Evolutionary conservation across 257 asterid genomes (phyloP), one percentile per base, ranked within the genome.

Genomic region (Henckelia pumila): DNA sequence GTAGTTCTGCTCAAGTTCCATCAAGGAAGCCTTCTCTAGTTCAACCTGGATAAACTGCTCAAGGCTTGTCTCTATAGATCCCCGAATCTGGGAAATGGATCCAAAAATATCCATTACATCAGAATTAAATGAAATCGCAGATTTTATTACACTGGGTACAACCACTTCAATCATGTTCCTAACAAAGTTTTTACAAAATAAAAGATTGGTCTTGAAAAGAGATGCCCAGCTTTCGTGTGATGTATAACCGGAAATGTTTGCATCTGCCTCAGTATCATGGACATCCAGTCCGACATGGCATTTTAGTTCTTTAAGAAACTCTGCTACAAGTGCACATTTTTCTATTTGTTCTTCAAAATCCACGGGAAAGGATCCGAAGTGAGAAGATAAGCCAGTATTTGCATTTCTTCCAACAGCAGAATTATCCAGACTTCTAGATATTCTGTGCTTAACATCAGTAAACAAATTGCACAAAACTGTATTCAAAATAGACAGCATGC

Each of bases 1-100:
- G 87, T 94, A 94, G 84, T 78, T 87, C 63, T 89, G 86, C 86
- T 94, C 99, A 68, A 94, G 88, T 75, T 94, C 96, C 63, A 67
- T 72, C 79, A 94, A 71, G 57, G 95, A 88, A 68, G 80, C 80
- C 81, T 78, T 94, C 84, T 94, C 99, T 72, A 86, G 70, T 83
- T 91, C 97, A 72, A 91, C 92, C 77, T 91, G 87, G 64, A 91
- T 78, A 74, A 94, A 89, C 85, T 91, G 95, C 83, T 91, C 95
- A 52, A 94, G 82, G 68, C 91, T 90, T 75, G 91, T 76, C 71
- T 94, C 99, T 63, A 88, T 79, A 66, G 95, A 83, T 68, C 96
- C 92, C 75, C 90, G 86, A 77, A 90, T 83, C 76, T 88, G 92
- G 52, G 96, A 90, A 71, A 94, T 79, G 61, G 96, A 84, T 71